A percentile compares a stretch with the other conserved stretches of the same genome.
These are phyloP conservation scores for Cladosporium oxysporum DNA, from an alignment of 2,329 filamentous ascomycete genomes.

Conservation along the genomic window DNA sequence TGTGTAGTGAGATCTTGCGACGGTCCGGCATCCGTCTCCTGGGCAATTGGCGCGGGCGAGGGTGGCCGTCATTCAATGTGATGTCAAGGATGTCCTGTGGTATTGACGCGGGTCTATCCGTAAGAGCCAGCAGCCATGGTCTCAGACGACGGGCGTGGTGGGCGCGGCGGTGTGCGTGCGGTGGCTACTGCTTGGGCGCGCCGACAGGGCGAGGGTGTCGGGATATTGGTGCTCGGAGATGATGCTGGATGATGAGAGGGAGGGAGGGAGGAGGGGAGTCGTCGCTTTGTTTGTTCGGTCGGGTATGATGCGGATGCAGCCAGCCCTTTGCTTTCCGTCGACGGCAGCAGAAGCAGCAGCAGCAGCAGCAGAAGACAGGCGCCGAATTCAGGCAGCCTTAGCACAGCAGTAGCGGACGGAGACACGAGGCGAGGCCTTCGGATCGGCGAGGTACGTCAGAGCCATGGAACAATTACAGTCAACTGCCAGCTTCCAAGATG, in stretches of 20 bases:
- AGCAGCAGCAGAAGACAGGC: neutral
- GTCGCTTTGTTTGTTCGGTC: constrained; percentile 15
- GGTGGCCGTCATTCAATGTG: constrained; percentile 13
- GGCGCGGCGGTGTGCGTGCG: constrained; percentile 16
- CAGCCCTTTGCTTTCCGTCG: neutral
- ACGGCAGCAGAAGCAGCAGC: neutral
- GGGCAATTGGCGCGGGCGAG: constrained; percentile 10
- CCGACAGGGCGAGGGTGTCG: neutral
- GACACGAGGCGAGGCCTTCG: neutral
- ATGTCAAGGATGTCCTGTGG: constrained; percentile 16
- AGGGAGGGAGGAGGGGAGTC: neutral
- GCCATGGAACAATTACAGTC: neutral
- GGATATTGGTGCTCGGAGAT: constrained; percentile 11
- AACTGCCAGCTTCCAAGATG: neutral
- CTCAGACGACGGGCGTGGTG: constrained; percentile 20
- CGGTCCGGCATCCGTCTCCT: neutral
- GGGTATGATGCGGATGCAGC: neutral
- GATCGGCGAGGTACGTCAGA: neutral
- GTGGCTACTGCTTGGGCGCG: constrained; percentile 6
- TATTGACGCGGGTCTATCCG: constrained; percentile 16
- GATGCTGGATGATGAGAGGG: neutral
- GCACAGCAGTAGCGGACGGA: neutral
- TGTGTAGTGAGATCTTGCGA: constrained; percentile 10
- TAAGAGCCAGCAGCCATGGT: constrained; percentile 16
- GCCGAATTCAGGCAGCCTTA: constrained; percentile 2